Percentiles rank a stretch among this genome's conserved stretches.
Evolutionary conservation across 1,284 basidiomycete genomes (phyloP).

Genomic region (Cryptococcus sp.): DNA sequence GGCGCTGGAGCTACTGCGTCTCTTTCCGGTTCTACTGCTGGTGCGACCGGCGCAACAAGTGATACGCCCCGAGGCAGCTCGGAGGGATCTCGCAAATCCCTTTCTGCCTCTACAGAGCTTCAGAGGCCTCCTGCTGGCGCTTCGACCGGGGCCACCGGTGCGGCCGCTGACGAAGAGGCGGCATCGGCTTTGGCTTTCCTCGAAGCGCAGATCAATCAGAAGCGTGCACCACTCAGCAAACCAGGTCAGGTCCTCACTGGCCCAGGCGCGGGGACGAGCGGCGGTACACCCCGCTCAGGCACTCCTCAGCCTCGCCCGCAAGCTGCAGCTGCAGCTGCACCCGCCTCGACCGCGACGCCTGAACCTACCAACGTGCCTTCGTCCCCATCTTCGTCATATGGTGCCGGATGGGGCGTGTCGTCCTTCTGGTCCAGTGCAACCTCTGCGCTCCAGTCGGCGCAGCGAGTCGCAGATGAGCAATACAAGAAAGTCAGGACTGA

Average conservation of each 20-base stretch:
- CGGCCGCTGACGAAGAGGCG: conserved; percentile 59
- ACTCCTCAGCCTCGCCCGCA: conserved; percentile 20
- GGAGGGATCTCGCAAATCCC: neutral
- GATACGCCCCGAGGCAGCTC: conserved; percentile 5
- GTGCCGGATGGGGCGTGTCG: conserved; percentile 56
- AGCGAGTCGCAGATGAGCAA: conserved; percentile 83
- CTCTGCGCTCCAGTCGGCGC: conserved; percentile 82
- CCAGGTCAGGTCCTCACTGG: conserved; percentile 12
- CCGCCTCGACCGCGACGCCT: conserved; percentile 14
- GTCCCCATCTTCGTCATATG: conserved; percentile 12
- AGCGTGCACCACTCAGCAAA: conserved; percentile 51
- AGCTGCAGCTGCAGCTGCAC: conserved; percentile 8
- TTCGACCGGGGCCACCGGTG: conserved; percentile 58
- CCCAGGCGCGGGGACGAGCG: neutral
- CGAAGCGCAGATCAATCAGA: conserved; percentile 85
- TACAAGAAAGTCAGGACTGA: conserved; percentile 66
- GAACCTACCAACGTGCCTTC: conserved; percentile 27
- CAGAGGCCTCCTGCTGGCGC: neutral
- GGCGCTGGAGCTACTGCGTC: conserved; percentile 21
- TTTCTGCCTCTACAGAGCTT: conserved; percentile 1
- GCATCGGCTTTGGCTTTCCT: conserved; percentile 77
- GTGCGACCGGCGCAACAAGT: neutral
- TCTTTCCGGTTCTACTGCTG: conserved; percentile 11
- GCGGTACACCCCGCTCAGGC: conserved; percentile 23
- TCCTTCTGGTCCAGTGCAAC: conserved; percentile 84